Base-by-base conservation (phyloP, 305 asterid genomes). In the Striga hermonthica region DNA sequence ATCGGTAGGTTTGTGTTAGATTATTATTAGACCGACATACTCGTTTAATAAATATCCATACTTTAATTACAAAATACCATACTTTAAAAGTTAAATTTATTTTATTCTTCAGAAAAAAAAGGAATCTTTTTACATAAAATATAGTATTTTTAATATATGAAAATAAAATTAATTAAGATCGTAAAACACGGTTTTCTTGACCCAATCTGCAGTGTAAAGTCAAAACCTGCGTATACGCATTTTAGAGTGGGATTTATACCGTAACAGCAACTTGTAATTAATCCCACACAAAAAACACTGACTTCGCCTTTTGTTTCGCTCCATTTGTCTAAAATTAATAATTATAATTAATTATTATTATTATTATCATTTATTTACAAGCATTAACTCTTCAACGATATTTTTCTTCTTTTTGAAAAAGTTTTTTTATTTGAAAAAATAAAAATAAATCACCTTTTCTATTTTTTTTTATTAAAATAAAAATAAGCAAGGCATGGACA, bases 231-330 rank as follows among this genome's bases (percentile, higher is more conserved):
- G 55, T 49, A 9, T 43, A 72, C 68, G 68, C 60, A n/a, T 9
- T 34, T n/a, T 38, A 47, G 48, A 11, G 9, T 40, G 60, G 53
- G 49, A 28, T 56, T 52, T 28, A 12, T 38, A 16, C 44, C 62
- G 47, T 60, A 60, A 43, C 68, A 60, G 67, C 71, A 37, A 34
- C 56, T 61, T 13, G 9, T 57, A 60, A 53, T 53, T 47, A 28
- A 37, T 10, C 40, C 35, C 31, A 10, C 11, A 9, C 12, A 45
- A 45, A 45, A 45, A 1, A 45, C 14, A 11, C 9, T 45, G 52
- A 45, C 5, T 45, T 6, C 47, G 47, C 9, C 52, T 45, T n/a
- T 45, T 45, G 13, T 45, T 45, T 45, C 5, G 52, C n/a, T 45
- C 14, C 13, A 13, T 45, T 45, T 45, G 52, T 45, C n/a, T 45